phyloP scores from a whole-genome alignment of 805 yeast genomes.

The Lipomyces kockii region DNA sequence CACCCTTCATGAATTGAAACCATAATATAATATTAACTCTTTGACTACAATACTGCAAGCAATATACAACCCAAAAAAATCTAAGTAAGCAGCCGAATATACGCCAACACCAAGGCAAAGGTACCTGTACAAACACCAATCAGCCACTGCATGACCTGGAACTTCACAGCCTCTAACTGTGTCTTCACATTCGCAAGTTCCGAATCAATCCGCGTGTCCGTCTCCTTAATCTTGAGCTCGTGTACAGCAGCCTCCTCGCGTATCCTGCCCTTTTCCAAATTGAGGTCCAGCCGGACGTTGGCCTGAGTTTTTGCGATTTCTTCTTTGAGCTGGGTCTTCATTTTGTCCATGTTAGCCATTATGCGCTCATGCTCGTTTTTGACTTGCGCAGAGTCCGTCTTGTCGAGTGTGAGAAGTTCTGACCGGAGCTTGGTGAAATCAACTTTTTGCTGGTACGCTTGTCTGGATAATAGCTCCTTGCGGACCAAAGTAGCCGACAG shows the following conservation, averaged over 20 bases:
- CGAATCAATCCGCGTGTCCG: constrained; percentile 92
- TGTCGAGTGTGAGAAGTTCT: constrained; percentile 85
- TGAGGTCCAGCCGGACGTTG: constrained; percentile 86
- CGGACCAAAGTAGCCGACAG: constrained; percentile 81
- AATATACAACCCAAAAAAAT: background rate
- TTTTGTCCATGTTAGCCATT: constrained; percentile 80
- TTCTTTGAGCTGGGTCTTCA: constrained; percentile 82
- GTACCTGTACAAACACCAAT: constrained; percentile 99
- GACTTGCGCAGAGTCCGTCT: constrained; percentile 78
- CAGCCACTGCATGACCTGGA: constrained; percentile 97
- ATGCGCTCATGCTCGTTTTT: constrained; percentile 87
- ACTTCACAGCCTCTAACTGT: constrained; percentile 92
- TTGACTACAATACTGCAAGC: background rate
- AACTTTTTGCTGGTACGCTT: constrained; percentile 93
- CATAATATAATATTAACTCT: background rate
- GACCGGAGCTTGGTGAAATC: constrained; percentile 95
- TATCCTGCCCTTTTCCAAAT: constrained; percentile 91
- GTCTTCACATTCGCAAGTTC: constrained; percentile 93
- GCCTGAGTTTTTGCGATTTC: constrained; percentile 90
- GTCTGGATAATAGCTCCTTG: constrained; percentile 77
- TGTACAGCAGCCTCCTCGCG: constrained; percentile 92
- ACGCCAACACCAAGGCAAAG: constrained; percentile 89
- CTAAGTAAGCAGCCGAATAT: constrained; percentile 76
- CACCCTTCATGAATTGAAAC: background rate
- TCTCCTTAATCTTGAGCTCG: constrained; percentile 91